A percentile compares a stretch with the other conserved stretches of the same genome.
Conservation (phyloP, 139 green algal species). For the Micractinium conductrix region DNA sequence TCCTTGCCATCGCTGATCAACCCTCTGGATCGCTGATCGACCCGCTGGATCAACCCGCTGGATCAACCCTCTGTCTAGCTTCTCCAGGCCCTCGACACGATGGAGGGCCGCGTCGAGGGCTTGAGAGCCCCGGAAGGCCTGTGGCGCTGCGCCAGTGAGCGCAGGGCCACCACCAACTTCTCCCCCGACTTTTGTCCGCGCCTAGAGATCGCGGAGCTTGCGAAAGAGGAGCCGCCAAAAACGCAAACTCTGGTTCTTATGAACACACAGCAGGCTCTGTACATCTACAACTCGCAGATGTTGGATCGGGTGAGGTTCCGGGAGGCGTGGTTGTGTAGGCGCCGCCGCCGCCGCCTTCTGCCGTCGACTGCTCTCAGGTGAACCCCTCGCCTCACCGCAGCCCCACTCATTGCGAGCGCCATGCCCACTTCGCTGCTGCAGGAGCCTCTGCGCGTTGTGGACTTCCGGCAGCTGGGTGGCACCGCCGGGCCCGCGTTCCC, state of each 20-base stretch:
- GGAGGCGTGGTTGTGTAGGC: too few species aligned
- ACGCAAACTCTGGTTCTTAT: not conserved
- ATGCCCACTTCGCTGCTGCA: too few species aligned
- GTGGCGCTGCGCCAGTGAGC: not conserved
- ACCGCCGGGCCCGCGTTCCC: slow-evolving; percentile 34
- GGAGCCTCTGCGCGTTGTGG: slow-evolving; percentile 48
- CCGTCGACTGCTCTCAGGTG: too few species aligned
- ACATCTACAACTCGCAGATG: not conserved
- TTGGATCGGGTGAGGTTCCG: slow-evolving; percentile 4
- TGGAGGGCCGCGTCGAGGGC: too few species aligned
- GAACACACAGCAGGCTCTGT: slow-evolving; percentile 5
- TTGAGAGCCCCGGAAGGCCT: slow-evolving; percentile 18
- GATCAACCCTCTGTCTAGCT: too few species aligned
- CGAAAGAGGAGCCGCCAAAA: not conserved
- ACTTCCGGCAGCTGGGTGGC: slow-evolving; percentile 44
- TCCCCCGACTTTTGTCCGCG: not conserved
- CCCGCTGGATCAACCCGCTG: too few species aligned
- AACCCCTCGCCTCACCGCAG: too few species aligned
- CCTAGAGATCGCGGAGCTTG: not conserved
- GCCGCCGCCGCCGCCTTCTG: too few species aligned
- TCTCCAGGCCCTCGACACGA: too few species aligned
- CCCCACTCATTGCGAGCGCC: too few species aligned
- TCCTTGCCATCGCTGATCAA: too few species aligned
- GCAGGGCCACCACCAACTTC: slow-evolving; percentile 11
- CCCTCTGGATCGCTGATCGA: too few species aligned